These are phyloP conservation scores for Harringtonia aguacate DNA, from an alignment of 2,329 filamentous ascomycete genomes.

Conservation along the genomic window DNA sequence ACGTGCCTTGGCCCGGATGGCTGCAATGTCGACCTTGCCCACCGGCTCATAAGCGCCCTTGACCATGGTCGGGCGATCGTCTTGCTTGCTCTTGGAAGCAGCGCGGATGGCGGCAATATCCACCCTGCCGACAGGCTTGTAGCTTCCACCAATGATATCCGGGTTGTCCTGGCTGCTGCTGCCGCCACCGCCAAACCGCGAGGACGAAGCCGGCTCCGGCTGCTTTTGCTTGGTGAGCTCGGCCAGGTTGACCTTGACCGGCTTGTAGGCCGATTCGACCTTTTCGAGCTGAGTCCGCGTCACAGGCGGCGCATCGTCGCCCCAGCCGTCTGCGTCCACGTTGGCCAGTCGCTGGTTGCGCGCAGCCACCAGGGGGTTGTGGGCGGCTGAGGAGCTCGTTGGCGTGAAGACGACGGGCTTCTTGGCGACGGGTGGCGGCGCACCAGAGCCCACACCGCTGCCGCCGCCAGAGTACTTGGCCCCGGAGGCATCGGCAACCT, in stretches of 20 bases:
- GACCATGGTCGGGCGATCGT: conserved; percentile 59
- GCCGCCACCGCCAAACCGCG: conserved; percentile 24
- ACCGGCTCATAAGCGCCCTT: conserved; percentile 71
- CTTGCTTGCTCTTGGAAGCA: conserved; percentile 40
- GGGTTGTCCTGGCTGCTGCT: conserved; percentile 30
- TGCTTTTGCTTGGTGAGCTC: conserved; percentile 65
- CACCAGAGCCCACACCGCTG: conserved; percentile 16
- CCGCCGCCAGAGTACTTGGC: conserved; percentile 78
- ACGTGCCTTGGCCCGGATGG: conserved; percentile 21
- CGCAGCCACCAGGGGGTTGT: conserved; percentile 59
- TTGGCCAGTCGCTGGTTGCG: conserved; percentile 49
- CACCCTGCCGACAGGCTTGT: conserved; percentile 92
- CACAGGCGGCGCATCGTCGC: conserved; percentile 82
- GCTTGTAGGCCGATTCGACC: conserved; percentile 85
- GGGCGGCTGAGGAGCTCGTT: conserved; percentile 39
- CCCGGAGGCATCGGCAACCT: conserved; percentile 88
- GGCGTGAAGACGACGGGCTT: conserved; percentile 94
- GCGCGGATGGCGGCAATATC: conserved; percentile 90
- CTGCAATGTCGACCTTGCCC: conserved; percentile 88
- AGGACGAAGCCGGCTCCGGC: conserved; percentile 48
- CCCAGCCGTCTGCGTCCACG: conserved; percentile 85
- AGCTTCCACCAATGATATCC: conserved; percentile 73
- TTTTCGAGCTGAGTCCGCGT: conserved; percentile 83
- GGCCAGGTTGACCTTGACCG: conserved; percentile 88
- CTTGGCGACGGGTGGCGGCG: conserved; percentile 64